Evolutionary conservation across 2,329 filamentous ascomycete species (phyloP).

Genomic region (Aureobasidium sp.): DNA sequence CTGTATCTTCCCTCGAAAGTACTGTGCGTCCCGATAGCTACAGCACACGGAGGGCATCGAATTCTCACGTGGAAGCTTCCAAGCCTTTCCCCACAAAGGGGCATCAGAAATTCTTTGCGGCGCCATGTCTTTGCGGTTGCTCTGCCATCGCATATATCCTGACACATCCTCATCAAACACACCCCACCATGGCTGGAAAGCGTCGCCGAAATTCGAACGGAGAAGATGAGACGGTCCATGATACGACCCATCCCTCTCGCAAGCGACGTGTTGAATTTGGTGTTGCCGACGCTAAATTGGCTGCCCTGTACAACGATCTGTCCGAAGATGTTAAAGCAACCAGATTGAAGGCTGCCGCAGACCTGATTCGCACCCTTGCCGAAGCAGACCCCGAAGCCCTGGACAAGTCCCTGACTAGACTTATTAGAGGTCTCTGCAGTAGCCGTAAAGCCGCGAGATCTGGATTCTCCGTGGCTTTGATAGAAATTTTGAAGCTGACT

Average conservation of each 20-base stretch:
- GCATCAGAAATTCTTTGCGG: background rate
- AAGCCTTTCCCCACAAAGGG: background rate
- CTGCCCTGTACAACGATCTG: slow-evolving; percentile 38
- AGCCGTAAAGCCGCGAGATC: slow-evolving; percentile 79
- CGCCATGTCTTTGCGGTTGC: slow-evolving; percentile 6
- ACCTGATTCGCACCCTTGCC: slow-evolving; percentile 34
- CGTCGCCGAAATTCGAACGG: slow-evolving; percentile 13
- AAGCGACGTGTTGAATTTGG: slow-evolving; percentile 28
- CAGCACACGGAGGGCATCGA: background rate
- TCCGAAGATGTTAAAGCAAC: slow-evolving; percentile 37
- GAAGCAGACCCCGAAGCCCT: slow-evolving; percentile 30
- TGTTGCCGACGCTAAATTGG: slow-evolving; percentile 34
- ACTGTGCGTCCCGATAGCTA: too few species aligned
- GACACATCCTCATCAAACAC: slow-evolving; percentile 13
- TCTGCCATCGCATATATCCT: slow-evolving; percentile 9
- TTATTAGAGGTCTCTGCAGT: slow-evolving; percentile 84
- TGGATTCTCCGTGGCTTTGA: slow-evolving; percentile 82
- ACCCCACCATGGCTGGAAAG: slow-evolving; percentile 16
- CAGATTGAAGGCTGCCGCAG: slow-evolving; percentile 37
- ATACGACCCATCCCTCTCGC: slow-evolving; percentile 15
- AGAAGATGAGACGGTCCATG: slow-evolving; percentile 7
- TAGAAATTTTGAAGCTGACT: slow-evolving; percentile 67
- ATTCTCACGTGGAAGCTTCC: background rate
- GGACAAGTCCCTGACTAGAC: slow-evolving; percentile 33
- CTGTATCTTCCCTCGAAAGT: too few species aligned